Conservation (phyloP, 176 grass and related monocot genomes). For the Musa troglodytarum region DNA sequence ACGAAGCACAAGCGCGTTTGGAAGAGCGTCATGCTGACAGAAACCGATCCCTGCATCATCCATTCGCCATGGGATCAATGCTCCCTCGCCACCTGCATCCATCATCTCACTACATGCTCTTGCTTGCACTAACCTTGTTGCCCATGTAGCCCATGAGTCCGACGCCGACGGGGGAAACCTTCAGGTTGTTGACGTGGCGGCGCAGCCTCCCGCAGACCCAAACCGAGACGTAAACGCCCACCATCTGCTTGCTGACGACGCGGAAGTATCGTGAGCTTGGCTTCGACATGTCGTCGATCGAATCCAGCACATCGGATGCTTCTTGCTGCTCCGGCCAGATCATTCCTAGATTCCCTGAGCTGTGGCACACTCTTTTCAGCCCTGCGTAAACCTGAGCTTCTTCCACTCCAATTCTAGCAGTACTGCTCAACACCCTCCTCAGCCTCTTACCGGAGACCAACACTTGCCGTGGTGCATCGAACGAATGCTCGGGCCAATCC, state of each 20-base stretch:
- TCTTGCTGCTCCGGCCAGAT: slow-evolving; percentile 56
- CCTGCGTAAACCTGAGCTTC: slow-evolving; percentile 19
- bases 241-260: slow-evolving; percentile 65
- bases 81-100: too few species aligned
- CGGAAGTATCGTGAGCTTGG: slow-evolving; percentile 27
- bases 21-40: slow-evolving; percentile 55
- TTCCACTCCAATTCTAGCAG: not conserved
- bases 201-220: slow-evolving; percentile 47
- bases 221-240: slow-evolving; percentile 57
- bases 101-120: too few species aligned
- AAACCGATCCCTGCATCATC: slow-evolving; percentile 48
- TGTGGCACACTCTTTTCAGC: slow-evolving; percentile 41
- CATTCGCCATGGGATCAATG: not conserved
- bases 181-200: slow-evolving; percentile 46
- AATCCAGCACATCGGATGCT: slow-evolving; percentile 37
- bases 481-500: slow-evolving; percentile 49
- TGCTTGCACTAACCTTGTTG: slow-evolving; percentile 44
- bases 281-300: slow-evolving; percentile 28
- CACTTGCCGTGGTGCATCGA: slow-evolving; percentile 27
- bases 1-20: slow-evolving; percentile 64
- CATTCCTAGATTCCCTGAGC: slow-evolving; percentile 59
- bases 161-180: slow-evolving; percentile 56
- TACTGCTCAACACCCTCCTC: slow-evolving; percentile 38
- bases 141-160: slow-evolving; percentile 68
- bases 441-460: slow-evolving; percentile 21